Percentiles rank a stretch among this genome's conserved stretches.
Conservation (phyloP, 2,329 filamentous ascomycete species). For the Onygena corvina region DNA sequence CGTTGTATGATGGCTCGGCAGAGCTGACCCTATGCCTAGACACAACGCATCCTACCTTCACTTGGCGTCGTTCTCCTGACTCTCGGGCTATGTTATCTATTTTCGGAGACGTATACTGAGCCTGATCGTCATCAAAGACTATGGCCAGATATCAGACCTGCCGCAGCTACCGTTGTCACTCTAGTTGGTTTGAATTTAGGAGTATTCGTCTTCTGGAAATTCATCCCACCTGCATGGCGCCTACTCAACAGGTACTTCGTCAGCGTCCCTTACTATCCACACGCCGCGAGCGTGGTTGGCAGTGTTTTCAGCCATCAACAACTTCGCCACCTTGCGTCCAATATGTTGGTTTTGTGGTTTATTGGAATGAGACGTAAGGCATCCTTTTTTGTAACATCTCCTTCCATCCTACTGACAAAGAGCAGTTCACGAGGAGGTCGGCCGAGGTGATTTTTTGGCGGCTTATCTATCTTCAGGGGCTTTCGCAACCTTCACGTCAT, state of each 20-base stretch:
- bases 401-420: not conserved
- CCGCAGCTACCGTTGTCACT: slow-evolving; percentile 40
- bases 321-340: slow-evolving; percentile 40
- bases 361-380: slow-evolving; percentile 40
- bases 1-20: not conserved
- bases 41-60: slow-evolving; percentile 37
- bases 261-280: slow-evolving; percentile 41
- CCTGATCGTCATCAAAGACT: slow-evolving; percentile 38
- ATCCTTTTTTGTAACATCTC: not conserved
- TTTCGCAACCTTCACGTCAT: slow-evolving; percentile 36
- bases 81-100: slow-evolving; percentile 33
- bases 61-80: slow-evolving; percentile 30
- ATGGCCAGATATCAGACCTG: slow-evolving; percentile 39
- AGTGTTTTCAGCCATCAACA: slow-evolving; percentile 48
- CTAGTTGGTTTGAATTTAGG: slow-evolving; percentile 41
- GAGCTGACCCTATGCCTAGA: slow-evolving; percentile 17
- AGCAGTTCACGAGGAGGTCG: slow-evolving; percentile 44
- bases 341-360: slow-evolving; percentile 44
- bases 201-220: slow-evolving; percentile 42
- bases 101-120: slow-evolving; percentile 39
- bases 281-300: slow-evolving; percentile 41
- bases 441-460: slow-evolving; percentile 44
- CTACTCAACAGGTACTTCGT: slow-evolving; percentile 47
- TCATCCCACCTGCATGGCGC: slow-evolving; percentile 42
- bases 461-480: slow-evolving; percentile 40